A percentile compares a stretch with the other conserved stretches of the same genome.
Evolutionary conservation across 1,139 yeast genomes (phyloP).

Genomic region (Debaryomycetaceae sp.): DNA sequence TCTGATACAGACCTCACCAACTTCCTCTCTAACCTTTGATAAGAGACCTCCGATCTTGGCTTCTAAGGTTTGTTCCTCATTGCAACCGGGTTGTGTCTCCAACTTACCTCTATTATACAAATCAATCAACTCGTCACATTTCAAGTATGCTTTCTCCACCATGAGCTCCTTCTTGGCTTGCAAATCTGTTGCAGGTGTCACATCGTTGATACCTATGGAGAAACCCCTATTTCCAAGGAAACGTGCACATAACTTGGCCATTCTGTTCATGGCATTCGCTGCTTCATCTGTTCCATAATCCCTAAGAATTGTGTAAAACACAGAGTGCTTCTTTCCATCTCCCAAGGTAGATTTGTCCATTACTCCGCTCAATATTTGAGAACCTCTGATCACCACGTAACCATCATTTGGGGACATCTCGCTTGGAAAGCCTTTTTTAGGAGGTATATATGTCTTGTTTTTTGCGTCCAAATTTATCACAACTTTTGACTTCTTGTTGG

Average conservation of each 20-base stretch:
- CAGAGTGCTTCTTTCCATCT: slow-evolving; percentile 97
- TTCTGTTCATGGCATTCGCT: slow-evolving; percentile 93
- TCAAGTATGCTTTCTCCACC: slow-evolving; percentile 87
- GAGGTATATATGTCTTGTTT: slow-evolving; percentile 82
- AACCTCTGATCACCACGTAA: slow-evolving; percentile 83
- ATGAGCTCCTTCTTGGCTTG: slow-evolving; percentile 76
- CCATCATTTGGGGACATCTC: slow-evolving; percentile 99
- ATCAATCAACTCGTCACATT: slow-evolving; percentile 89
- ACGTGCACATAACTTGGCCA: slow-evolving; percentile 97
- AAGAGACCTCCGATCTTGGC: slow-evolving; percentile 95
- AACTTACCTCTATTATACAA: slow-evolving; percentile 79
- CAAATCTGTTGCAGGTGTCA: slow-evolving; percentile 84
- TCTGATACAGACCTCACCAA: slow-evolving; percentile 93
- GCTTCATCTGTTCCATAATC: slow-evolving; percentile 97
- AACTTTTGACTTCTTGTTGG: slow-evolving; percentile 72
- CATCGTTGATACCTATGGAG: slow-evolving; percentile 96
- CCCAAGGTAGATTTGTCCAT: slow-evolving; percentile 97
- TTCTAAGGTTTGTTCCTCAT: slow-evolving; percentile 96
- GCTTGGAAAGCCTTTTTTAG: slow-evolving; percentile 60
- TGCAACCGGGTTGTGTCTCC: slow-evolving; percentile 98
- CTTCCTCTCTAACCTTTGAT: slow-evolving; percentile 97
- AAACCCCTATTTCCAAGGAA: slow-evolving; percentile 93
- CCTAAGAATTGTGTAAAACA: slow-evolving; percentile 88
- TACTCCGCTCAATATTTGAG: slow-evolving; percentile 84
- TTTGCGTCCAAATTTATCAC: slow-evolving; percentile 91